These are phyloP conservation scores for Lentithecium fluviatile DNA, from an alignment of 495 filamentous ascomycete species.

Conservation along the genomic window DNA sequence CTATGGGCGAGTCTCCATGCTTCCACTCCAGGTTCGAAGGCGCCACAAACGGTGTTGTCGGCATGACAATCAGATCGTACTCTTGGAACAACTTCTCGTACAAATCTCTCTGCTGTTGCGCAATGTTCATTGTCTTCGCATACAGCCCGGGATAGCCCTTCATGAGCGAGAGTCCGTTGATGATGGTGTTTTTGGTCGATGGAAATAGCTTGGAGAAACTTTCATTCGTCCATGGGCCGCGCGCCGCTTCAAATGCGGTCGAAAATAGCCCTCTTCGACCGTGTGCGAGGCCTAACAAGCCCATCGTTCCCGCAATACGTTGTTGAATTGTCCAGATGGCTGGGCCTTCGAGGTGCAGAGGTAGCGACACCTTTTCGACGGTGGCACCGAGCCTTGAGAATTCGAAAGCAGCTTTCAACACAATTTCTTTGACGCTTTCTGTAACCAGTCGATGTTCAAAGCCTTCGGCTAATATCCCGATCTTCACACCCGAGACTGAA, in stretches of 20 bases:
- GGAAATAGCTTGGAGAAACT: not conserved
- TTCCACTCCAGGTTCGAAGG: constrained; percentile 18
- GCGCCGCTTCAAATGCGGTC: too few species aligned
- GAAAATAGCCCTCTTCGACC: constrained; percentile 47
- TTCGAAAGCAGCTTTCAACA: constrained; percentile 48
- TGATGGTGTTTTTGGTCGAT: constrained; percentile 33
- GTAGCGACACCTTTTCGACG: constrained; percentile 54
- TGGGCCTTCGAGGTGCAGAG: constrained; percentile 50
- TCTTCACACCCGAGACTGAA: constrained; percentile 52
- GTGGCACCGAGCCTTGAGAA: constrained; percentile 53
- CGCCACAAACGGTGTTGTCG: constrained; percentile 48
- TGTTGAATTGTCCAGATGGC: constrained; percentile 54
- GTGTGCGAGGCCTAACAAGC: constrained; percentile 44
- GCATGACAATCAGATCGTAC: constrained; percentile 51
- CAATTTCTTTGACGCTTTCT: constrained; percentile 45
- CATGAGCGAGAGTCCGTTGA: constrained; percentile 41
- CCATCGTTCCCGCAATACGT: constrained; percentile 48
- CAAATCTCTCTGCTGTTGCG: constrained; percentile 46
- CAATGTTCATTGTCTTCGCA: constrained; percentile 48
- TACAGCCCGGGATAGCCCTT: constrained; percentile 38
- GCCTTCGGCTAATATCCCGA: constrained; percentile 55
- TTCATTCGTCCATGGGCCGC: too few species aligned
- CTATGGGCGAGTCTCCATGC: constrained; percentile 34
- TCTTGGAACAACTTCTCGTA: constrained; percentile 48
- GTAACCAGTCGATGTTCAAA: constrained; percentile 49